Evolutionary conservation across 1,139 yeast species (phyloP).

Genomic region (Hanseniaspora sp.): DNA sequence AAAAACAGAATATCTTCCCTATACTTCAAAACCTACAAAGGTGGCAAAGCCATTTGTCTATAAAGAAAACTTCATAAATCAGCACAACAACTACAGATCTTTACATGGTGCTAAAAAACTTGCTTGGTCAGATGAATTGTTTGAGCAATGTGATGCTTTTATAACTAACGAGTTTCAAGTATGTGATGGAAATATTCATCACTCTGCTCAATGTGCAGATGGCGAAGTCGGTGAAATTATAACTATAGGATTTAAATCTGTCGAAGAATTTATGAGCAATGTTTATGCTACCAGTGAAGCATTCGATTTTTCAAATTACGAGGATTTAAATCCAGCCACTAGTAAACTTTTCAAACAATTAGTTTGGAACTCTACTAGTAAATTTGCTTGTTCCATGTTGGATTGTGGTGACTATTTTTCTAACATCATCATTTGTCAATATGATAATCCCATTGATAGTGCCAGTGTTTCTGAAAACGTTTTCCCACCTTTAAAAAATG

Average conservation of each 20-base stretch:
- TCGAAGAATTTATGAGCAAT: constrained; percentile 37
- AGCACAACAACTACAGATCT: constrained; percentile 41
- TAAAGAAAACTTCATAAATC: constrained; percentile 24
- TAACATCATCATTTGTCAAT: constrained; percentile 44
- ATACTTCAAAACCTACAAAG: constrained; percentile 23
- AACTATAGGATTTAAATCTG: constrained; percentile 42
- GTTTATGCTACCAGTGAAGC: constrained; percentile 41
- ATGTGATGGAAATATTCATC: constrained; percentile 43
- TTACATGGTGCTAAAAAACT: constrained; percentile 38
- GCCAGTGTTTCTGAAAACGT: neutral
- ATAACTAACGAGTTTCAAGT: constrained; percentile 37
- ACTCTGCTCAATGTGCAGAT: constrained; percentile 30
- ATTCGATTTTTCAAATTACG: constrained; percentile 34
- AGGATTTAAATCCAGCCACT: constrained; percentile 35
- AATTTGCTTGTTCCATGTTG: constrained; percentile 40
- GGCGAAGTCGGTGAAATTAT: constrained; percentile 41
- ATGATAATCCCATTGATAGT: constrained; percentile 22
- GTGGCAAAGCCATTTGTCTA: constrained; percentile 21
- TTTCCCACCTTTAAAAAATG: neutral
- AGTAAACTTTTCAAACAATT: constrained; percentile 37
- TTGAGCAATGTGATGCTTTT: constrained; percentile 32
- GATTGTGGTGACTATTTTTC: constrained; percentile 42
- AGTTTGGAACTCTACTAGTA: constrained; percentile 38
- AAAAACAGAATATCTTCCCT: constrained; percentile 23
- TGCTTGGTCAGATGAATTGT: constrained; percentile 37